Evolutionary conservation across 2,329 filamentous ascomycete genomes (phyloP).

Genomic region (Erysiphe pulchra): DNA sequence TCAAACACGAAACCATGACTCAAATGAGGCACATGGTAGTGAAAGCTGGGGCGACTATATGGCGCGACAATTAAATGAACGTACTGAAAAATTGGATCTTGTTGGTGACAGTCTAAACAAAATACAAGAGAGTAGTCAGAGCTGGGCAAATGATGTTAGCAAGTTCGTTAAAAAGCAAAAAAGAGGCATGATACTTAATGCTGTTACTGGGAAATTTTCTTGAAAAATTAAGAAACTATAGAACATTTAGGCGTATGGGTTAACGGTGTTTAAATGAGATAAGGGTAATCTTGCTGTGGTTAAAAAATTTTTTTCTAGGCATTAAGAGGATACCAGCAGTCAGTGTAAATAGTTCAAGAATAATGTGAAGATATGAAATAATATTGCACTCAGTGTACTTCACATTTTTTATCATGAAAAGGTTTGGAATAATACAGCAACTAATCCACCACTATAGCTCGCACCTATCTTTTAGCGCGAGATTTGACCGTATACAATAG

Average conservation of each 20-base stretch:
- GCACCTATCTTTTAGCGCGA: no score
- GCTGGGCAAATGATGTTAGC: constrained; percentile 67
- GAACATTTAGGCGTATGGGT: no score
- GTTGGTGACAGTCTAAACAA: constrained; percentile 69
- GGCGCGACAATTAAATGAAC: constrained; percentile 63
- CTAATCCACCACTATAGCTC: no score
- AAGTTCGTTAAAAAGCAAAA: constrained; percentile 80
- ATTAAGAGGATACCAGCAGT: no score
- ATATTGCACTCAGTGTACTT: no score
- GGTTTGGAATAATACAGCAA: no score
- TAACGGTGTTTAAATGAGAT: no score
- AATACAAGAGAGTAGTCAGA: constrained; percentile 53
- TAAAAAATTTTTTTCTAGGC: no score
- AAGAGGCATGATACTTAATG: constrained; percentile 52
- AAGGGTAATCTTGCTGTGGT: no score
- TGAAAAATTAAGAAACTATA: not conserved
- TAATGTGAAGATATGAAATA: no score
- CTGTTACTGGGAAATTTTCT: constrained; percentile 29
- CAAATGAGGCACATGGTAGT: constrained; percentile 7
- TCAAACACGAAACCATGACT: constrained; percentile 17
- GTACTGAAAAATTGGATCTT: constrained; percentile 65
- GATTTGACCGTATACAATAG: not conserved
- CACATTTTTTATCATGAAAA: no score
- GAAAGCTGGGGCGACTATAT: constrained; percentile 61
- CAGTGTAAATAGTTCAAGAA: no score